Evolutionary conservation across 2,329 filamentous ascomycete species (phyloP).

Genomic region (Epichloe glyceriae): DNA sequence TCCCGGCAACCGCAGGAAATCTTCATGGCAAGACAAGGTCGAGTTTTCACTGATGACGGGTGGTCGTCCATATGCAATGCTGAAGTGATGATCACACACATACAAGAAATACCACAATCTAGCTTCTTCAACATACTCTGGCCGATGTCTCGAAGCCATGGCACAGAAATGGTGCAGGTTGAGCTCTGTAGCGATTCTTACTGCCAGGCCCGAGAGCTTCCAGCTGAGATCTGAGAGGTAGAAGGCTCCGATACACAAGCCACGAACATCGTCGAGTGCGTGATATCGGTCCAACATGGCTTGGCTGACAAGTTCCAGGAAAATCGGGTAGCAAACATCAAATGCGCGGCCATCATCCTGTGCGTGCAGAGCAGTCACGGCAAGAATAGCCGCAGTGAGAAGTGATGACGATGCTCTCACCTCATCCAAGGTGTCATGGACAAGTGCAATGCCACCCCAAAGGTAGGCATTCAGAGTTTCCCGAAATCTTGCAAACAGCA

Average conservation of each 20-base stretch:
- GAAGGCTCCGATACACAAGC: slow-evolving; percentile 49
- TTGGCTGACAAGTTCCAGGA: slow-evolving; percentile 41
- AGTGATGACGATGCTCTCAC: slow-evolving; percentile 17
- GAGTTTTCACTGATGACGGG: slow-evolving; percentile 46
- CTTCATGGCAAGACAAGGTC: slow-evolving; percentile 43
- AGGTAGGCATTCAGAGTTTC: slow-evolving; percentile 20
- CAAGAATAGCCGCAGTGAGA: slow-evolving; percentile 19
- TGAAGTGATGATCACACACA: slow-evolving; percentile 54
- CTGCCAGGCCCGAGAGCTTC: slow-evolving; percentile 47
- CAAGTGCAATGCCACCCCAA: slow-evolving; percentile 19
- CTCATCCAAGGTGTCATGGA: slow-evolving; percentile 16
- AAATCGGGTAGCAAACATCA: slow-evolving; percentile 43
- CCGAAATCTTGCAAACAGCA: slow-evolving; percentile 16
- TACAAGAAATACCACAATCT: slow-evolving; percentile 52
- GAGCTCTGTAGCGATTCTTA: slow-evolving; percentile 44
- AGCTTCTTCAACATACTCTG: slow-evolving; percentile 38
- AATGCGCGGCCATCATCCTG: slow-evolving; percentile 31
- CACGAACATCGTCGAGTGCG: slow-evolving; percentile 45
- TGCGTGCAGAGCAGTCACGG: slow-evolving; percentile 19
- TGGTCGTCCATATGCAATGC: slow-evolving; percentile 46
- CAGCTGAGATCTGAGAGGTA: slow-evolving; percentile 44
- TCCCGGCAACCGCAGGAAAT: slow-evolving; percentile 35
- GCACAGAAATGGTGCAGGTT: slow-evolving; percentile 41
- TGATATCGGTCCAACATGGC: slow-evolving; percentile 42
- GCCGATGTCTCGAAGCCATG: slow-evolving; percentile 29